Base-by-base conservation (phyloP, 306 rosid species). In the Cyclanthera cordifolia region DNA sequence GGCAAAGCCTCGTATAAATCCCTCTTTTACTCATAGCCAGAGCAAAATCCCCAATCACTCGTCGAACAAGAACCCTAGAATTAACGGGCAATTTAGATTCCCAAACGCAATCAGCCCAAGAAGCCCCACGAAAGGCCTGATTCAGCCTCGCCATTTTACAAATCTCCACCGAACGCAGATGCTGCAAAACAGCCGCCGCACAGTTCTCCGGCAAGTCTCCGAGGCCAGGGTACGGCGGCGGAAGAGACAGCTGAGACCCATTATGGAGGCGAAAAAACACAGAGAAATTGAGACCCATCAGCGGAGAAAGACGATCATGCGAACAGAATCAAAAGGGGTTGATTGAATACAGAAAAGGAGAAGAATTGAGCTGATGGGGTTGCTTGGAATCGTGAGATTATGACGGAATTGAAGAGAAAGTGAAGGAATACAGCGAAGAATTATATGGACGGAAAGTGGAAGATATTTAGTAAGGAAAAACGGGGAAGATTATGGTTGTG, bases 121-220 rank as follows among this genome's bases (percentile, higher is more conserved):
- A 86, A 60, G 96, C 97, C 1, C 81, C 86, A 1, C 90, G 95
- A 51, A 94, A 94, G 21, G 96, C 82, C 72, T 90, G 90, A 59
- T 85, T 94, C 67, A 94, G 56, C 51, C 72, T 60, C 10, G 95
- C 91, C 58, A 94, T 74, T 51, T 71, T 78, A 68, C 99, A 94
- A 71, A 94, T 90, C 84, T 86, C 83, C 8, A 87, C 79, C 8
- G 99, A 96, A 15, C 79, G 86, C 91, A 94, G 72, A 51, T 82
- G 78, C 0, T 69, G 77, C 70, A 94, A 69, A 69, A 90, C 82
- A 70, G 52, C 49, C 15, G 99, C 97, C 2, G 80, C 83, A 51
- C 96, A 90, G 37, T 85, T 71, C 82, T 94, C 99, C 3, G 99
- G 97, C 43, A 94, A 80, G n/a, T 94, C 91, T 0, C 84, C 99